Conservation (phyloP, 1,139 yeast species). For the Candida mesenterica region DNA sequence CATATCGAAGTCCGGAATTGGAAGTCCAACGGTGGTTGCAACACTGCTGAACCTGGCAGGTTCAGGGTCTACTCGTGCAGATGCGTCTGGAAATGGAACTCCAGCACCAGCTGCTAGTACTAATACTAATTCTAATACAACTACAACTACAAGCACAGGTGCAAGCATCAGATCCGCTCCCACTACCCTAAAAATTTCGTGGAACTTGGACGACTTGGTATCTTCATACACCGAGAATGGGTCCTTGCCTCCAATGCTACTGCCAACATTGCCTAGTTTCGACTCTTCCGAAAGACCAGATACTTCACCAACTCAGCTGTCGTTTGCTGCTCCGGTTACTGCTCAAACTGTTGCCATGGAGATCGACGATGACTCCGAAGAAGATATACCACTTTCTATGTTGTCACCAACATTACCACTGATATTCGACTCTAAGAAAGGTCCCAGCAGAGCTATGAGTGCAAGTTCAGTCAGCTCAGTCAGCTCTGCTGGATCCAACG, state of each 20-base stretch:
- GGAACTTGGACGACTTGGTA: slow-evolving; percentile 46
- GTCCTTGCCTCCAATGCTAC: slow-evolving; percentile 37
- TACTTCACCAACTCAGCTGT: slow-evolving; percentile 5
- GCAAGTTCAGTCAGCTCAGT: background rate
- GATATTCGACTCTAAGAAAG: slow-evolving; percentile 19
- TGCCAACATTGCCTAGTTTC: slow-evolving; percentile 39
- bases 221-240: slow-evolving; percentile 36
- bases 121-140: background rate
- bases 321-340: slow-evolving; percentile 1
- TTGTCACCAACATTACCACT: slow-evolving; percentile 39
- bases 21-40: background rate
- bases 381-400: slow-evolving; percentile 30
- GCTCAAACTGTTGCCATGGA: slow-evolving; percentile 3
- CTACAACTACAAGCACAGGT: background rate
- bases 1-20: background rate
- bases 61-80: too few relatives aligned
- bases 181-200: slow-evolving; percentile 16
- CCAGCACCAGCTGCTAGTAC: background rate
- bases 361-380: slow-evolving; percentile 13
- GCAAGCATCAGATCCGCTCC: slow-evolving; percentile 1
- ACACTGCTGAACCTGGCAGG: slow-evolving; percentile 1
- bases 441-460: background rate
- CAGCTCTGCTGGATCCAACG: background rate
- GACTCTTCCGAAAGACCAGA: slow-evolving; percentile 14
- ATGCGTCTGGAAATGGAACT: too few relatives aligned